Evolutionary conservation across 108 stramenopile species (phyloP).

Genomic region (Nitzschia putrida): DNA sequence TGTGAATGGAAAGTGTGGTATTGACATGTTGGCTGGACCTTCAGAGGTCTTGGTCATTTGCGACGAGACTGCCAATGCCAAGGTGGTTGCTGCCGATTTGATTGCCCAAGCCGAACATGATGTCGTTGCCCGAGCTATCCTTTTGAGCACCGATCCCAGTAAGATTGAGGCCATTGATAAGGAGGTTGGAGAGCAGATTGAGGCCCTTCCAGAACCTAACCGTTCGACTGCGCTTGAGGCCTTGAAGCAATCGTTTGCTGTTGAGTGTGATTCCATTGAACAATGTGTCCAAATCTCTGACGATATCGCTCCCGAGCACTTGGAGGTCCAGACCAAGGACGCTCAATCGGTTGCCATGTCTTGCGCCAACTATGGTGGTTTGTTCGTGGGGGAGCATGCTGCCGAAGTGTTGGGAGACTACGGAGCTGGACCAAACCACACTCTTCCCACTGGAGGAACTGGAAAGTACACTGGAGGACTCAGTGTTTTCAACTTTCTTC

Average conservation of each 20-base stretch:
- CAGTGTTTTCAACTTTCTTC: conserved; percentile 94
- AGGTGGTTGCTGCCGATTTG: conserved; percentile 95
- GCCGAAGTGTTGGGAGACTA: conserved; percentile 99
- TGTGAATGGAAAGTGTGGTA: conserved; percentile 91
- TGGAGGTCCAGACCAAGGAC: conserved; percentile 94
- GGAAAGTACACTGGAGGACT: conserved; percentile 97
- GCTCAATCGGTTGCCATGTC: conserved; percentile 63
- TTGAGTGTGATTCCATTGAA: conserved; percentile 78
- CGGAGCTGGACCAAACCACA: conserved; percentile 99
- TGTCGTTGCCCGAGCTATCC: conserved; percentile 94
- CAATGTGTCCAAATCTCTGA: conserved; percentile 86
- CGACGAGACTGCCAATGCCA: conserved; percentile 88
- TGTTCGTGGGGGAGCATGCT: conserved; percentile 92
- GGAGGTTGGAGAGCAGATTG: conserved; percentile 71
- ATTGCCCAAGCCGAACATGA: conserved; percentile 99
- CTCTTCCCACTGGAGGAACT: conserved; percentile 97
- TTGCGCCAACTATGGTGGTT: conserved; percentile 92
- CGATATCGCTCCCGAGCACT: conserved; percentile 95
- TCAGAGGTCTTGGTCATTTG: conserved; percentile 97
- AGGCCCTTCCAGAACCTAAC: conserved; percentile 86
- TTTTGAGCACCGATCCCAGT: conserved; percentile 62
- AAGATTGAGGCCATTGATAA: conserved; percentile 77
- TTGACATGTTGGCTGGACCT: conserved; percentile 99
- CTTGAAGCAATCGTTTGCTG: conserved; percentile 80
- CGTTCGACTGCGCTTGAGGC: conserved; percentile 82